These are phyloP conservation scores for Emmonsia crescens DNA, from an alignment of 2,329 filamentous ascomycete genomes.

Conservation along the genomic window DNA sequence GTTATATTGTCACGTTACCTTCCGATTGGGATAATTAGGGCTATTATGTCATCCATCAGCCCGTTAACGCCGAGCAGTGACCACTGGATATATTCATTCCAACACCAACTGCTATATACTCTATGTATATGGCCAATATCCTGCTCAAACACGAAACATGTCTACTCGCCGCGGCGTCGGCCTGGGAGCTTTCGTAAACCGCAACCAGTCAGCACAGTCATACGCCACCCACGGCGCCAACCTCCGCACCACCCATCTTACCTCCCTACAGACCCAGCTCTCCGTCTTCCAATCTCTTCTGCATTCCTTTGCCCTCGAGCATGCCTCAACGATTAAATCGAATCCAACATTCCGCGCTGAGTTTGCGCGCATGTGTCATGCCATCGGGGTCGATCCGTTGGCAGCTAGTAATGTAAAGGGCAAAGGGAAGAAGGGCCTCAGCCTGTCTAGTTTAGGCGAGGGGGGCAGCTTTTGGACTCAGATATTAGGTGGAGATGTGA, in stretches of 20 bases:
- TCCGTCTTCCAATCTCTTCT: conserved; percentile 91
- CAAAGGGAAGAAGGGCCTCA: conserved; percentile 35
- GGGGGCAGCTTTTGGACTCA: conserved; percentile 79
- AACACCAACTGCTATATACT: not conserved
- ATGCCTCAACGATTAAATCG: conserved; percentile 90
- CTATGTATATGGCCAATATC: not conserved
- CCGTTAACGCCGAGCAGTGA: not conserved
- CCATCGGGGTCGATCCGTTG: conserved; percentile 90
- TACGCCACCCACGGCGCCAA: conserved; percentile 82
- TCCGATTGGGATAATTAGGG: conserved; percentile 17
- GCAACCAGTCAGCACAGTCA: conserved; percentile 71
- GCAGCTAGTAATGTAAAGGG: conserved; percentile 52
- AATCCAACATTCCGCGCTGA: conserved; percentile 92
- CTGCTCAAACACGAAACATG: conserved; percentile 23
- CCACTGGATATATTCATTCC: not conserved
- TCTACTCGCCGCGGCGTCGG: conserved; percentile 57
- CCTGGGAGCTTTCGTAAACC: conserved; percentile 79
- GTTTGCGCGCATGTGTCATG: conserved; percentile 96
- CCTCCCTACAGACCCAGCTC: conserved; percentile 82
- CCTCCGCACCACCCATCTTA: conserved; percentile 73
- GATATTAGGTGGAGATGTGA: conserved; percentile 79
- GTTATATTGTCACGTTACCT: conserved; percentile 1
- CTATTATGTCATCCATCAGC: conserved; percentile 16
- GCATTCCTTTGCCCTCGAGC: conserved; percentile 88
- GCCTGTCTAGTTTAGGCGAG: conserved; percentile 25